Evolutionary conservation across 169 alveolate species (phyloP).

Genomic region (Plasmodium inui): DNA sequence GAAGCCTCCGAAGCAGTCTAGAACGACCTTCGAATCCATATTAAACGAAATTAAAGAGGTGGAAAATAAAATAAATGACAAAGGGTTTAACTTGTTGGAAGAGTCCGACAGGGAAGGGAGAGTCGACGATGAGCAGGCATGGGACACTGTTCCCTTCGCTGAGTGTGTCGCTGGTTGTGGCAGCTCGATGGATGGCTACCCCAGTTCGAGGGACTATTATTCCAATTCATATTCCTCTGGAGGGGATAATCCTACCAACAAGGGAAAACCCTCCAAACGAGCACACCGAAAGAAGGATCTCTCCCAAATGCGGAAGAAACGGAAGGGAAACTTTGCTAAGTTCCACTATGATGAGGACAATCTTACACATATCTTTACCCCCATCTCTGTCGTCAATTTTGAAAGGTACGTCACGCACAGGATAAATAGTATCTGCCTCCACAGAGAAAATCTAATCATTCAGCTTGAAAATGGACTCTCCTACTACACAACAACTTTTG

Average conservation of each 20-base stretch:
- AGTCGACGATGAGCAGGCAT: not conserved
- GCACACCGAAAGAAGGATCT: not conserved
- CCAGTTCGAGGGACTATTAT: not conserved
- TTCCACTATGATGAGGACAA: constrained; percentile 7
- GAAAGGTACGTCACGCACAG: constrained; percentile 14
- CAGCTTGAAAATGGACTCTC: constrained; percentile 35
- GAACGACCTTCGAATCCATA: constrained; percentile 23
- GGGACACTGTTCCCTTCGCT: not conserved
- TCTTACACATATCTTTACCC: not conserved
- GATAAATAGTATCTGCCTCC: not conserved
- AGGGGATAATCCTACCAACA: not conserved
- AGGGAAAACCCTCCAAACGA: not conserved
- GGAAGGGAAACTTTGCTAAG: constrained; percentile 16
- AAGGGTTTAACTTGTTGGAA: constrained; percentile 8
- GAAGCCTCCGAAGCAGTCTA: not conserved
- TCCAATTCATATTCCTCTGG: not conserved
- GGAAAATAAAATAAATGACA: constrained; percentile 17
- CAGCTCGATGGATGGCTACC: not conserved
- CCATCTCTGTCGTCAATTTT: constrained; percentile 27
- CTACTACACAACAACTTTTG: constrained; percentile 23
- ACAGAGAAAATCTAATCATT: not conserved
- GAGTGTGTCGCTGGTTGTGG: not conserved
- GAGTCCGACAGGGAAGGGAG: not conserved
- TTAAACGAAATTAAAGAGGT: constrained; percentile 25
- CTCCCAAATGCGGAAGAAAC: not conserved